Evolutionary conservation across 2,329 filamentous ascomycete genomes (phyloP).

Genomic region (Colletotrichum sp.): DNA sequence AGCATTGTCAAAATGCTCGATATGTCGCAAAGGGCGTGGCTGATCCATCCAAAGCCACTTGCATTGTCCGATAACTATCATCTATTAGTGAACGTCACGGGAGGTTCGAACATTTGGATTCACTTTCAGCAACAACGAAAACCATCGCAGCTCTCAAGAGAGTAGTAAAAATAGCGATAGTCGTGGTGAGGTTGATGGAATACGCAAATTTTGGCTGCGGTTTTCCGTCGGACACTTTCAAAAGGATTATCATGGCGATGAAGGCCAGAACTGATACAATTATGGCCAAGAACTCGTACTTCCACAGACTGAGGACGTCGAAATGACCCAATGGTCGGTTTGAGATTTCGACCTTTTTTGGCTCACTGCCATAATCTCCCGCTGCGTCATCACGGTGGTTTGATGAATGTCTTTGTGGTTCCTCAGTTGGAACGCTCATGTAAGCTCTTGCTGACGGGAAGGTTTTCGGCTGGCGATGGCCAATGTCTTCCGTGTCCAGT

Average conservation of each 20-base stretch:
- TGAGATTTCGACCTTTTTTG: background rate
- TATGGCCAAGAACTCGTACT: background rate
- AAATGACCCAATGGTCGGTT: background rate
- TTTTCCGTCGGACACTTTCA: background rate
- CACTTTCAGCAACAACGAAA: background rate
- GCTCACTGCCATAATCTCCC: background rate
- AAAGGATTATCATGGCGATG: background rate
- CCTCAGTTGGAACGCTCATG: background rate
- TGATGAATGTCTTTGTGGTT: background rate
- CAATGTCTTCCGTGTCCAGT: accelerated
- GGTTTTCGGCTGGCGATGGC: background rate
- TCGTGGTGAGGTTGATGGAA: background rate
- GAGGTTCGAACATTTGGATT: background rate
- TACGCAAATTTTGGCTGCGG: background rate
- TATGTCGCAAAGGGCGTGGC: background rate
- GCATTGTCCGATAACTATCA: background rate
- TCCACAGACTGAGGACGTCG: background rate
- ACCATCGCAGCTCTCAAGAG: background rate
- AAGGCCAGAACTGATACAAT: background rate
- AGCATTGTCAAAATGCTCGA: background rate
- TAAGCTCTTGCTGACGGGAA: background rate
- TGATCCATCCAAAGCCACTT: background rate
- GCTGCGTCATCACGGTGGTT: accelerated
- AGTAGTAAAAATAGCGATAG: background rate
- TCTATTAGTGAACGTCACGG: background rate